A percentile compares a stretch with the other conserved stretches of the same genome.
phyloP scores from a whole-genome alignment of 2,329 filamentous ascomycete genomes.

The Trichoderma cornu-damae region DNA sequence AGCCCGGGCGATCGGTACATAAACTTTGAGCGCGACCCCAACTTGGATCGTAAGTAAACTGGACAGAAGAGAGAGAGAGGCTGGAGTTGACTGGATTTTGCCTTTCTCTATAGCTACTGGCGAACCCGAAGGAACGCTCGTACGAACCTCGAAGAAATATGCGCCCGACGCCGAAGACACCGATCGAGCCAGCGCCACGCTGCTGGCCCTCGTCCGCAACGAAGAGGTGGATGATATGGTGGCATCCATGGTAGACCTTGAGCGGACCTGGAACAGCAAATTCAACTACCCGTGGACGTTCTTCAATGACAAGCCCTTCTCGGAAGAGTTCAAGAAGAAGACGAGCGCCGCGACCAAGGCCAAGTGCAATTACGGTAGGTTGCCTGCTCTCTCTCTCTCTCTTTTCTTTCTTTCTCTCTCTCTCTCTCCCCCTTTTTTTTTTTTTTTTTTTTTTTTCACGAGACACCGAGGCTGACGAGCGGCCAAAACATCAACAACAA shows the following conservation, averaged over 20 bases:
- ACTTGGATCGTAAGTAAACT: constrained; percentile 71
- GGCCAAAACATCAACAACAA: not conserved
- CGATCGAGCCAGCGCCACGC: constrained; percentile 85
- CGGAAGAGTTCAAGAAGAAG: constrained; percentile 82
- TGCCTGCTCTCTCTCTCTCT: not conserved
- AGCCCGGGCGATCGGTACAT: constrained; percentile 39
- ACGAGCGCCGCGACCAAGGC: constrained; percentile 82
- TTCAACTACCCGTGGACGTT: constrained; percentile 99
- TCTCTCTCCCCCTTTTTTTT: no score
- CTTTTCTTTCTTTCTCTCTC: no score
- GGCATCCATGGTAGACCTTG: constrained; percentile 82
- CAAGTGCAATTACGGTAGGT: constrained; percentile 65
- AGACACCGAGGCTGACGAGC: constrained; percentile 17
- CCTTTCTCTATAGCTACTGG: constrained; percentile 58
- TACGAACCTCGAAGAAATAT: constrained; percentile 71
- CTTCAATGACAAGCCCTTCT: constrained; percentile 93
- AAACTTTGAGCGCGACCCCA: constrained; percentile 73
- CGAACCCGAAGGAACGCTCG: constrained; percentile 74
- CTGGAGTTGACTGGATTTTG: constrained; percentile 17
- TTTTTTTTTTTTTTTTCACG: no score
- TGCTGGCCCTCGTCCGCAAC: constrained; percentile 88
- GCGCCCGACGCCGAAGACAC: constrained; percentile 67
- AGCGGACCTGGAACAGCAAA: constrained; percentile 94
- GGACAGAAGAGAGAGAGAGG: no score
- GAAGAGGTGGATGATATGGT: constrained; percentile 80